phyloP scores from a whole-genome alignment of 257 asterid genomes.

The Nemophila menziesii region DNA sequence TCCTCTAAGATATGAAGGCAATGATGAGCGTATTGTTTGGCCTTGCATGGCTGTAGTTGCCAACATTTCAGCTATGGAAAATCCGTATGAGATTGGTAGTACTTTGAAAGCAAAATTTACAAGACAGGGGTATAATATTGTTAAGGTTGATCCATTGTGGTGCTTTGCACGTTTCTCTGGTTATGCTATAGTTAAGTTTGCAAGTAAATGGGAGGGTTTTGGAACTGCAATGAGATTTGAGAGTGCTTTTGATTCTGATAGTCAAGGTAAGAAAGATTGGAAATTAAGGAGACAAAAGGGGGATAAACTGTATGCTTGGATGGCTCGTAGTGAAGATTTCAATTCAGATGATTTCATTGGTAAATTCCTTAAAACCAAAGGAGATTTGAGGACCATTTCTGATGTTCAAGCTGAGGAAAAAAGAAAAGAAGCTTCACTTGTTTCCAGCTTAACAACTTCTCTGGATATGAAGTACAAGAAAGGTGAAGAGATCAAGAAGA shows the following conservation, averaged over 20 bases:
- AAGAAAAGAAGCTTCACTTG: conserved; percentile 40
- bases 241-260: conserved; percentile 54
- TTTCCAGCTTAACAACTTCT: conserved; percentile 34
- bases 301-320: conserved; percentile 62
- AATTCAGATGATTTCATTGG: conserved; percentile 31
- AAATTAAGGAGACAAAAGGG: conserved; percentile 21
- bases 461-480: conserved; percentile 34
- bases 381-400: conserved; percentile 65
- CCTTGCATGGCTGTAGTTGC: conserved; percentile 85
- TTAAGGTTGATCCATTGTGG: conserved; percentile 63
- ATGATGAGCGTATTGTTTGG: conserved; percentile 59
- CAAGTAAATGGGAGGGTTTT: conserved; percentile 71
- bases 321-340: conserved; percentile 71
- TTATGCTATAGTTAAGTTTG: conserved; percentile 57
- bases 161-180: conserved; percentile 50
- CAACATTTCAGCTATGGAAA: conserved; percentile 59
- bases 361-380: conserved; percentile 58
- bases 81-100: too few species aligned
- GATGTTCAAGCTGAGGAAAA: conserved; percentile 40
- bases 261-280: conserved; percentile 66
- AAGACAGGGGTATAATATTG: conserved; percentile 57
- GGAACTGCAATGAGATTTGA: conserved; percentile 63
- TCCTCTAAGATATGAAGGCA: too few species aligned
- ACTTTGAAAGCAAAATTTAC: conserved; percentile 46
- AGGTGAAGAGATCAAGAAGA: conserved; percentile 46